Evolutionary conservation across 768 basidiomycete genomes (phyloP).

Genomic region (Mycena maculata): DNA sequence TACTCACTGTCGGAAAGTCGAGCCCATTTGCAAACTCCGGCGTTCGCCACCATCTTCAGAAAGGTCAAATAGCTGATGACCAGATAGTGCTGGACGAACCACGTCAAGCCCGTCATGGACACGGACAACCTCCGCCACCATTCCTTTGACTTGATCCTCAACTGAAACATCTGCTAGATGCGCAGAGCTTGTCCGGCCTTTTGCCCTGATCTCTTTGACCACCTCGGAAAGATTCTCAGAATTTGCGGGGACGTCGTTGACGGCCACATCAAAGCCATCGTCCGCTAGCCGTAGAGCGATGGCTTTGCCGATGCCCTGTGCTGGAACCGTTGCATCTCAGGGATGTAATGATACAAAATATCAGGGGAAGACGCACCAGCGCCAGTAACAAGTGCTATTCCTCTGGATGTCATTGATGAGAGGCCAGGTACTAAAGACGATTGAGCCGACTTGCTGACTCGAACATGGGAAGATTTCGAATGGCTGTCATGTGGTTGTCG

Average conservation of each 20-base stretch:
- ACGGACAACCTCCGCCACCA: background rate
- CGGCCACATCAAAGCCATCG: constrained; percentile 5
- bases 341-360: too few species aligned
- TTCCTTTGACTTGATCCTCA: background rate
- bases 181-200: background rate
- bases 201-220: background rate
- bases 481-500: too few species aligned
- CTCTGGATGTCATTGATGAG: too few species aligned
- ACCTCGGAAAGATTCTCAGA: background rate
- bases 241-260: background rate
- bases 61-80: background rate
- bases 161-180: background rate
- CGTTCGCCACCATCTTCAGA: background rate
- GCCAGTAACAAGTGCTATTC: too few species aligned
- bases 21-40: background rate
- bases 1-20: background rate
- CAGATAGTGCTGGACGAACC: background rate
- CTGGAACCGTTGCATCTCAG: background rate
- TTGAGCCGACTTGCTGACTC: too few species aligned
- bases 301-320: background rate
- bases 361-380: too few species aligned
- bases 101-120: background rate
- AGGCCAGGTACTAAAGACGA: too few species aligned
- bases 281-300: constrained; percentile 4
- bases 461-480: too few species aligned